Base-by-base conservation (phyloP, 805 yeast genomes). In the Teunomyces stri region DNA sequence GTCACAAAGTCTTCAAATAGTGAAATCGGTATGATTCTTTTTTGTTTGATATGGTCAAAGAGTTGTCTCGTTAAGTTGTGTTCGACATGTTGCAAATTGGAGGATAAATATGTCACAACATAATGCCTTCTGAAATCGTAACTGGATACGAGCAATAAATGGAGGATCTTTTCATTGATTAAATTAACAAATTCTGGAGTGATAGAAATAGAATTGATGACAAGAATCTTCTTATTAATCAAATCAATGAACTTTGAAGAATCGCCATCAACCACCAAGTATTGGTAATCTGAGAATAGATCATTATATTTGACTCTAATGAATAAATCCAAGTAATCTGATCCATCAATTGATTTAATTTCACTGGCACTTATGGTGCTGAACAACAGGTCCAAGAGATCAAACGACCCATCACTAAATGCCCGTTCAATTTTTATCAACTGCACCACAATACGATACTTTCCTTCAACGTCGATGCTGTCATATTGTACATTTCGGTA, bases 61-160 rank as follows among this genome's bases (percentile, higher is more conserved):
- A 51, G 50, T 20, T 34, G 39, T 5, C 13, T n/a, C 10, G 25
- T 3, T 5, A 27, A 10, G 27, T 12, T 22, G 22, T 34, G 40
- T 3, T 48, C 42, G 1, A n/a, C 9, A 9, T 38, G 42, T 3
- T 31, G 13, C 9, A 38, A 27, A 21, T 21, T 15, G 16, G 42
- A 34, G 18, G 29, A 29, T 40, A 64, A 50, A 48, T 57, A 66
- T 21, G 46, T 51, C 13, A 55, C 38, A 9, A 68, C 54, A 21
- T 62, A 62, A 21, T 51, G 46, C 41, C 61, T 66, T 39, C 74
- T 56, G 47, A 65, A 69, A 49, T 70, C 75, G 28, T 65, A 58
- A 33, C 64, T 65, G 15, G 69, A 58, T 5, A 69, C 50, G n/a
- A 70, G 43, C 42, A 60, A 58, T 28, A 60, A 58, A 22, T 66